Percentiles rank a stretch among this genome's conserved stretches.
phyloP scores from a whole-genome alignment of 2,329 filamentous ascomycete genomes.

The Grosmannia clavigera region DNA sequence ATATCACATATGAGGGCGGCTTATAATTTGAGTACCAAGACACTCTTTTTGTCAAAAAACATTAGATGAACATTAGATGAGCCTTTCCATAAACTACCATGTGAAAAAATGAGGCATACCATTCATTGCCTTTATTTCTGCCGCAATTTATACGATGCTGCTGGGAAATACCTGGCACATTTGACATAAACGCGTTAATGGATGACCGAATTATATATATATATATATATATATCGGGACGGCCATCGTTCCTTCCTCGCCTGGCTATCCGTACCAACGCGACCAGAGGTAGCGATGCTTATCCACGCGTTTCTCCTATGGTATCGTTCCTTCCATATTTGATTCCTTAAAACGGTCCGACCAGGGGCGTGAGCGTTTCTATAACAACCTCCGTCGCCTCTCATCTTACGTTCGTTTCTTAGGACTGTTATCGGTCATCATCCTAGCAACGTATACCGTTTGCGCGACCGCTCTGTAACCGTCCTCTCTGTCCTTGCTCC shows the following conservation, averaged over 20 bases:
- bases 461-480: neutral
- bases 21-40: too few species aligned
- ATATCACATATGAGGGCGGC: too few species aligned
- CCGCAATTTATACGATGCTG: too few species aligned
- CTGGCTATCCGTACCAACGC: neutral
- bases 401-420: neutral
- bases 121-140: too few species aligned
- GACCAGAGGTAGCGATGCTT: too few species aligned
- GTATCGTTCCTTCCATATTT: neutral
- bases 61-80: too few species aligned
- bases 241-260: neutral
- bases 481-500: neutral
- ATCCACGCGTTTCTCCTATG: neutral
- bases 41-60: too few species aligned
- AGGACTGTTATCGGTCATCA: neutral
- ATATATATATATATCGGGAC: neutral
- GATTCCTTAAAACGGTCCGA: neutral
- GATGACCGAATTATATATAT: neutral
- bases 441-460: neutral
- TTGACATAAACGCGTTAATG: too few species aligned
- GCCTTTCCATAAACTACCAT: too few species aligned
- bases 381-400: neutral
- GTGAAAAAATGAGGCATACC: too few species aligned
- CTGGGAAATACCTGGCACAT: too few species aligned
- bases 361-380: neutral